Evolutionary conservation across 805 yeast genomes (phyloP), one percentile per base, ranked within the genome.

Genomic region (Saccharomycopsis synnaedendra): DNA sequence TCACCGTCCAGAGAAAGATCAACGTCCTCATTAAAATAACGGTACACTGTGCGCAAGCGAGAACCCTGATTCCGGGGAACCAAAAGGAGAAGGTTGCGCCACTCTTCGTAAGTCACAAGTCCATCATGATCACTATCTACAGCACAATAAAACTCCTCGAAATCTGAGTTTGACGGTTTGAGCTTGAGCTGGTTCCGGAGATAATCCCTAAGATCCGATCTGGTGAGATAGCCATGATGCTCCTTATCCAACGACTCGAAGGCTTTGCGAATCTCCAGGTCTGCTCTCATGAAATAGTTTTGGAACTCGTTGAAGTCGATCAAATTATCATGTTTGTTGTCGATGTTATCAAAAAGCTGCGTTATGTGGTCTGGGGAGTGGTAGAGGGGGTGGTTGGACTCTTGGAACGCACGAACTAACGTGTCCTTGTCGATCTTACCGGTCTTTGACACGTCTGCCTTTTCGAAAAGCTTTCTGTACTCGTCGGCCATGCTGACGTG

Each of bases 1-100:
- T 90, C 97, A 62, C 96, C 96, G 57, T 90, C 97, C 0, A 95
- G 76, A 4, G 90, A 80, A 39, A 88, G 64, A 58, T 86, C 95
- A 30, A 80, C 75, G 54, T 85, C 93, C 56, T 85, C 95, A 49
- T 76, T 79, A 53, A 89, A 81, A 60, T 80, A 85, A 41, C 76
- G 72, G 62, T 80, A 90, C 4, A 96, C 96, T 0, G 96, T 82
- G 56, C 76, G 74, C 52, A 79, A 79, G 58, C 93, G 68, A 4
- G 90, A 82, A 2, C 93, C 94, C 51, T 78, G 71, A 27, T 76
- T 64, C 44, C 93, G 68, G 3, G 98, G 98, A 66, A 93, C 81
- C 56, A 90, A 76, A 44, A 89, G 62, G 31, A 90, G 65, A 44
- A 85, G 85, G 55, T 84, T 85, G 54, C 95, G 71, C 76, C 94